Conservation (phyloP, 129 eudicot species). For the Saussurea involucrata region DNA sequence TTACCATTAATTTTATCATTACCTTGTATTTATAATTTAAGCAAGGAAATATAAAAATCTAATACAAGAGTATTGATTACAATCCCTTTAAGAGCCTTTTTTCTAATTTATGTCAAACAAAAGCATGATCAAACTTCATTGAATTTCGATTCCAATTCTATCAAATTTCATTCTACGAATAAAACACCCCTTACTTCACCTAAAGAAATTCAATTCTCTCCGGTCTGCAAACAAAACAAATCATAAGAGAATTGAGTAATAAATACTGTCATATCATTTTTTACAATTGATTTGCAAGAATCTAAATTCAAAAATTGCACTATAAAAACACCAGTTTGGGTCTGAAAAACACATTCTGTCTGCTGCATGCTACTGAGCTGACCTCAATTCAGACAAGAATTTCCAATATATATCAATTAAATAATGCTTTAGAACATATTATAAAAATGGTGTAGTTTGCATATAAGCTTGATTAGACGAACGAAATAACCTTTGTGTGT, state of each 20-base stretch:
- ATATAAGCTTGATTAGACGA: background rate
- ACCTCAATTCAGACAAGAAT: background rate
- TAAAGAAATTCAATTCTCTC: background rate
- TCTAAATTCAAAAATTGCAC: background rate
- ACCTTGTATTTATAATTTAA: background rate
- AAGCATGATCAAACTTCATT: background rate
- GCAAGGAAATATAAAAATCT: background rate
- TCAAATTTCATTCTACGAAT: background rate
- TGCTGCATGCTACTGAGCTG: background rate
- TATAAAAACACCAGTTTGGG: background rate
- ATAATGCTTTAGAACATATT: background rate
- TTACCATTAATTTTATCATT: no score
- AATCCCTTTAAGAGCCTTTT: no score
- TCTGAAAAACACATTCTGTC: background rate
- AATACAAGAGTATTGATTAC: no score
- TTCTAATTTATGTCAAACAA: background rate
- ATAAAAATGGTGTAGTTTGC: background rate
- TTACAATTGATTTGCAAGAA: background rate
- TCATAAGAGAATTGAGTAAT: background rate
- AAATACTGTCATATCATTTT: background rate
- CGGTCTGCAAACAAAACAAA: background rate
- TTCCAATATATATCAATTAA: background rate
- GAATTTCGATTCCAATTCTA: background rate
- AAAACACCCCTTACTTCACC: background rate
- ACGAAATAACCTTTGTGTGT: constrained; percentile 5